Percentiles rank a stretch among this genome's conserved stretches.
Evolutionary conservation across 441 rosid species (phyloP).

Genomic region (Viola pubescens): DNA sequence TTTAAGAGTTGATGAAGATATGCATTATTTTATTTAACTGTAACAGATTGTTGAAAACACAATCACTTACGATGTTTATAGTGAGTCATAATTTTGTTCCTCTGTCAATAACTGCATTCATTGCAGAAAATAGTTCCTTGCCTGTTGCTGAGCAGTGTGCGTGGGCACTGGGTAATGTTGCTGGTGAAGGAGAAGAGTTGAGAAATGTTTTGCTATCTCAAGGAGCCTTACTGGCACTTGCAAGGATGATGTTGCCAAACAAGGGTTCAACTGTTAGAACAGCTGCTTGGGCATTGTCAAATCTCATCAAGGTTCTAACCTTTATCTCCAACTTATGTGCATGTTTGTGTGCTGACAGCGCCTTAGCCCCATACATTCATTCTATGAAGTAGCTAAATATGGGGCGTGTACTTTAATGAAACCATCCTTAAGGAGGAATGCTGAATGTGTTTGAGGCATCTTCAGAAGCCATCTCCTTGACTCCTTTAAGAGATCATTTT

Average conservation of each 20-base stretch:
- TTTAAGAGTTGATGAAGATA: no score
- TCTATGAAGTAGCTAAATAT: not conserved
- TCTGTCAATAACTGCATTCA: constrained; percentile 15
- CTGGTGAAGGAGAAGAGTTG: constrained; percentile 93
- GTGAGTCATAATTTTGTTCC: not conserved
- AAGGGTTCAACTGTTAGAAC: constrained; percentile 90
- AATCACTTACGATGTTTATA: no score
- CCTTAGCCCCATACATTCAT: not conserved
- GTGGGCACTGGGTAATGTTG: constrained; percentile 96
- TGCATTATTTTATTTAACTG: no score
- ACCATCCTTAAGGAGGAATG: not conserved
- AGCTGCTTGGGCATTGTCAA: constrained; percentile 97
- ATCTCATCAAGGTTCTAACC: constrained; percentile 71
- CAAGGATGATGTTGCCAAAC: constrained; percentile 88
- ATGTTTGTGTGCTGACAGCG: not conserved
- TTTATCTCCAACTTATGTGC: constrained; percentile 7
- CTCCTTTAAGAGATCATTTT: not conserved
- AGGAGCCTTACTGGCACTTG: constrained; percentile 84
- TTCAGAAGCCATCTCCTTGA: not conserved
- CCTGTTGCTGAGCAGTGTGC: constrained; percentile 97
- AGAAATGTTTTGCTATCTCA: constrained; percentile 80
- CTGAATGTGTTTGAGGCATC: not conserved
- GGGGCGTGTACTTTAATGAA: not conserved
- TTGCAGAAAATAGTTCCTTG: constrained; percentile 71
- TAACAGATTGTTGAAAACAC: no score